Percentiles rank a stretch among this genome's conserved stretches.
Conservation (phyloP, 2,329 filamentous ascomycete genomes). For the Aureobasidium sp. region DNA sequence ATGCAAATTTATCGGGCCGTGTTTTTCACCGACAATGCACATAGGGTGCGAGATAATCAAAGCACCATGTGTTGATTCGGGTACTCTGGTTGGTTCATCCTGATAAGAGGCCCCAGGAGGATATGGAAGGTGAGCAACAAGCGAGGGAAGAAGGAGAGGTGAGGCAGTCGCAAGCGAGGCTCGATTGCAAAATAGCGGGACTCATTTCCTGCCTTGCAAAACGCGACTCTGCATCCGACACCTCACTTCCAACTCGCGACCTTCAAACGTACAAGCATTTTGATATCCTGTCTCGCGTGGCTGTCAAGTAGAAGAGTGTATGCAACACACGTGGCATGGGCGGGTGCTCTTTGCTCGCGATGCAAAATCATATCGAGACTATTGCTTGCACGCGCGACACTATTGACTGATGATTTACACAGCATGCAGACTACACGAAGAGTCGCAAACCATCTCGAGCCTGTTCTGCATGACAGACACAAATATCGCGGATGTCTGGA, state of each 20-base stretch:
- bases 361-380: background rate
- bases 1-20: background rate
- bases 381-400: slow-evolving; percentile 2
- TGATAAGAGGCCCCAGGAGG: background rate
- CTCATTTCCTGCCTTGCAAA: background rate
- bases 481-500: too few species aligned
- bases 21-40: background rate
- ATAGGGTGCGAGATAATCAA: background rate
- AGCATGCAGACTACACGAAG: background rate
- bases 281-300: background rate
- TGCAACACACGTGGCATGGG: background rate
- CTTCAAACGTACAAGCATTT: background rate
- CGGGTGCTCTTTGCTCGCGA: background rate
- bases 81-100: background rate
- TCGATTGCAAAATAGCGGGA: slow-evolving; percentile 4
- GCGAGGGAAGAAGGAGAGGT: background rate
- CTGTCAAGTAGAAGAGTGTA: background rate
- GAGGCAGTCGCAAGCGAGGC: background rate
- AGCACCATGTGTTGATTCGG: background rate
- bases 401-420: slow-evolving; percentile 7
- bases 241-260: background rate
- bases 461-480: too few species aligned
- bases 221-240: background rate
- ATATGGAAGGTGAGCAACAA: background rate
- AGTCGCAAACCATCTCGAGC: background rate